Percentiles rank a stretch among this genome's conserved stretches.
These are phyloP conservation scores for Ogataea nitratoaversa DNA, from an alignment of 805 yeast species.

Conservation along the genomic window DNA sequence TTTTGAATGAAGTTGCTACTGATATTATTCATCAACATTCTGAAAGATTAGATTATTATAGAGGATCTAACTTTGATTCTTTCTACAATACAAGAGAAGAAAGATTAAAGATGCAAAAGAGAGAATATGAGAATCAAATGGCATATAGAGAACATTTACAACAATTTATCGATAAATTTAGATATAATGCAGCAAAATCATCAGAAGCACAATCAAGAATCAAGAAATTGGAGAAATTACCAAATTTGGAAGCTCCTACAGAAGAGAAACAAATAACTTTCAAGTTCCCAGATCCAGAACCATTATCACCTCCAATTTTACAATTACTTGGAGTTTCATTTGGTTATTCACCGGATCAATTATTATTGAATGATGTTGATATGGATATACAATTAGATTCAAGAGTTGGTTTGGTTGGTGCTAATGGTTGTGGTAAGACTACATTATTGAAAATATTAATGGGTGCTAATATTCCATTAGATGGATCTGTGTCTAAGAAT, in stretches of 20 bases:
- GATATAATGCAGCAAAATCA: conserved; percentile 97
- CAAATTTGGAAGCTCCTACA: conserved; percentile 89
- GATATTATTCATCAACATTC: conserved; percentile 98
- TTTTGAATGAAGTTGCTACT: conserved; percentile 95
- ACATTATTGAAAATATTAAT: conserved; percentile 83
- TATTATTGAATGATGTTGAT: conserved; percentile 73
- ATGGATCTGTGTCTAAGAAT: conserved; percentile 77
- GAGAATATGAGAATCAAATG: conserved; percentile 98
- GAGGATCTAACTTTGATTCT: conserved; percentile 89
- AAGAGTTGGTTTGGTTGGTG: conserved; percentile 95
- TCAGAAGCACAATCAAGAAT: conserved; percentile 98
- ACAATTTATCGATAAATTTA: conserved; percentile 88
- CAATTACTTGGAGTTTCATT: conserved; percentile 84
- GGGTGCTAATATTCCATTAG: conserved; percentile 68
- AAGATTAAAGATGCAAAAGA: conserved; percentile 84
- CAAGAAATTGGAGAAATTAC: conserved; percentile 92
- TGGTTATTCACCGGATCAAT: conserved; percentile 66
- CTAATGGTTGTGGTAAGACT: conserved; percentile 99
- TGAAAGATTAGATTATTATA: conserved; percentile 91
- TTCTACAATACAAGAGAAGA: conserved; percentile 94
- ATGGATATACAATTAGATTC: conserved; percentile 90
- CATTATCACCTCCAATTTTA: conserved; percentile 86
- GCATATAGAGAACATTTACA: conserved; percentile 92
- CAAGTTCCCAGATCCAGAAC: conserved; percentile 94
- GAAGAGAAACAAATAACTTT: conserved; percentile 82